Base-by-base conservation (phyloP, 2,329 filamentous ascomycete species). In the Chaetoscypha palmicola region DNA sequence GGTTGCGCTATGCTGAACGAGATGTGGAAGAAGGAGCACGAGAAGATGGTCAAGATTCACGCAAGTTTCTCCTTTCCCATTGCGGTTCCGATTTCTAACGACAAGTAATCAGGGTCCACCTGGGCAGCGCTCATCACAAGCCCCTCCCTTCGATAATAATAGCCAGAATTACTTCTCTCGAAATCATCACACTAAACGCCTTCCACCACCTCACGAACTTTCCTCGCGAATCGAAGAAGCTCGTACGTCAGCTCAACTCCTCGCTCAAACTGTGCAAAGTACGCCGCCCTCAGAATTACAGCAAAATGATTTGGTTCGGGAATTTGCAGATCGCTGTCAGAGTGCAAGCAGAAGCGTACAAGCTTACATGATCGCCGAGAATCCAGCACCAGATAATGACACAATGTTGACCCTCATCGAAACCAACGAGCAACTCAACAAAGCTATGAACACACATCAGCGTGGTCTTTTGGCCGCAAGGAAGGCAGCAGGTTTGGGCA, bases 341-440 rank as follows among this genome's bases (percentile, higher is more conserved):
- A 77, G 79, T 43, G 91, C 91, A 3, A 83, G 86, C 41, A 76
- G 82, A 42, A 87, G 84, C 59, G 80, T 97, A 55, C 89, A 96
- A 59, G 73, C 73, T 23, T 97, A 94, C 66, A 95, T 97, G 71
- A 73, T 81, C 32, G 78, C 81, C 36, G 81, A 84, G 45, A 77
- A 87, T 60, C 90, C 91, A 0, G 62, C 77, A 1, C 90, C 91
- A 0, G 92, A 97, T 63, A 91, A 95, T 58, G 84, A 95, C 54
- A 97, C 91, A 1, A 88, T 97, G 76, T 81, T 92, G 61, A 90
- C 81, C 11, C 70, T 98, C 49, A 95, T 98, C 58, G 89, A 96
- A 64, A 92, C 88, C 11, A 95, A 94, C 62, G 92, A 97, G 64
- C 85, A 91, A 61, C 72, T 98, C 22, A 86, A 87, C 48, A 78